phyloP scores from a whole-genome alignment of 495 filamentous ascomycete species.

The Penicillium bovifimosum region DNA sequence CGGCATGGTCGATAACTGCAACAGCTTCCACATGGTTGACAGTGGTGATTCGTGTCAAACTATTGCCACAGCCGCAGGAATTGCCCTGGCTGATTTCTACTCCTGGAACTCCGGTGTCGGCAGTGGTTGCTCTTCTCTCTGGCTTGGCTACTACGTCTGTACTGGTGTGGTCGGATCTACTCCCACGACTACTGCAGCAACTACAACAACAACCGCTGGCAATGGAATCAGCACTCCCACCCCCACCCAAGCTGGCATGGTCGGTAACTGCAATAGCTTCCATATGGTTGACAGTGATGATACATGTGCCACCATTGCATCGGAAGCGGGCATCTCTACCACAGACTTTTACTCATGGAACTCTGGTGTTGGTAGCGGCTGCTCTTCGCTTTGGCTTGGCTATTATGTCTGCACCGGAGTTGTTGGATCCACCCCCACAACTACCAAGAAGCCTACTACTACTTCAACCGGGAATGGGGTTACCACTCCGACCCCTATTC shows the following conservation, averaged over 20 bases:
- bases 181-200: background rate
- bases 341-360: background rate
- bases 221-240: background rate
- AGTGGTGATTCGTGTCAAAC: background rate
- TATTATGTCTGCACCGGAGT: no score
- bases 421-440: no score
- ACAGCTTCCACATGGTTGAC: background rate
- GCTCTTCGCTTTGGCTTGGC: background rate
- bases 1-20: background rate
- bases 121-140: background rate
- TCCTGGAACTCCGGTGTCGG: background rate
- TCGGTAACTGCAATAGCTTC: background rate
- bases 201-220: background rate
- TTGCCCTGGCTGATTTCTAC: no score
- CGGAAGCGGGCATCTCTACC: background rate
- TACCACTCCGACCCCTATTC: background rate
- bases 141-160: conserved; percentile 10
- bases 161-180: no score
- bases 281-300: background rate
- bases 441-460: background rate
- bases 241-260: background rate
- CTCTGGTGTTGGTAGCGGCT: background rate
- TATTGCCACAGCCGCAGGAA: no score
- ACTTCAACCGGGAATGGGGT: background rate
- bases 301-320: no score